Evolutionary conservation across 78 protist genomes (phyloP).

Genomic region (Dictyostelium purpureum): DNA sequence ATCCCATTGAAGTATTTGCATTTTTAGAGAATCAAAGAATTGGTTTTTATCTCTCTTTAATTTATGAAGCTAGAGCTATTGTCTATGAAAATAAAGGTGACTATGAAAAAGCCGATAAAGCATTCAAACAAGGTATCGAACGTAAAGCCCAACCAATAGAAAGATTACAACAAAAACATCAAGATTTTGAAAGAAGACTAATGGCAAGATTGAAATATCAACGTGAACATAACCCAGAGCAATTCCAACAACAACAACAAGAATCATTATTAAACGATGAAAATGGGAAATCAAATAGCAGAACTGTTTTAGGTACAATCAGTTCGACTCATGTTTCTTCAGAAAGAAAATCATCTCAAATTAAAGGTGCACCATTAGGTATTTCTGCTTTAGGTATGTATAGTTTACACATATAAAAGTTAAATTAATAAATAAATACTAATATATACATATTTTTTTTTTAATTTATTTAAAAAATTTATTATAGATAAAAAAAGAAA

Average conservation of each 20-base stretch:
- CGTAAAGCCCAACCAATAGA: conserved; percentile 58
- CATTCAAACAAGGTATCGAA: conserved; percentile 52
- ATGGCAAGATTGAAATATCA: conserved; percentile 40
- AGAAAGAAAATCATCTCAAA: conserved; percentile 46
- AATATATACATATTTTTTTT: not conserved
- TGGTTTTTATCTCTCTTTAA: conserved; percentile 36
- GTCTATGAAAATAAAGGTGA: conserved; percentile 72
- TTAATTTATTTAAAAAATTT: not conserved
- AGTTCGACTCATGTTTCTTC: not conserved
- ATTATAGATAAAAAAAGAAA: conserved; percentile 34
- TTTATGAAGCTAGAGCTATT: conserved; percentile 77
- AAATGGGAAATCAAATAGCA: not conserved
- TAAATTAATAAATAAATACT: not conserved
- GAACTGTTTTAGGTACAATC: conserved; percentile 57
- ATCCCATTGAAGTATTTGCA: conserved; percentile 70
- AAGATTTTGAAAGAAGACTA: conserved; percentile 49
- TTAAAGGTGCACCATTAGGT: conserved; percentile 35
- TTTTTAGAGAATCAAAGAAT: conserved; percentile 45
- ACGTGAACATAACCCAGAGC: not conserved
- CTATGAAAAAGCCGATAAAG: conserved; percentile 59
- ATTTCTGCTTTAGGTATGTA: not conserved
- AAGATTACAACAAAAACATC: conserved; percentile 54
- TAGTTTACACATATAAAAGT: not conserved
- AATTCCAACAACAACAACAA: not conserved
- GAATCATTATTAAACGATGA: not conserved